Conservation (phyloP, 371 early-diverging fungal genomes). For the Massospora cicadina region DNA sequence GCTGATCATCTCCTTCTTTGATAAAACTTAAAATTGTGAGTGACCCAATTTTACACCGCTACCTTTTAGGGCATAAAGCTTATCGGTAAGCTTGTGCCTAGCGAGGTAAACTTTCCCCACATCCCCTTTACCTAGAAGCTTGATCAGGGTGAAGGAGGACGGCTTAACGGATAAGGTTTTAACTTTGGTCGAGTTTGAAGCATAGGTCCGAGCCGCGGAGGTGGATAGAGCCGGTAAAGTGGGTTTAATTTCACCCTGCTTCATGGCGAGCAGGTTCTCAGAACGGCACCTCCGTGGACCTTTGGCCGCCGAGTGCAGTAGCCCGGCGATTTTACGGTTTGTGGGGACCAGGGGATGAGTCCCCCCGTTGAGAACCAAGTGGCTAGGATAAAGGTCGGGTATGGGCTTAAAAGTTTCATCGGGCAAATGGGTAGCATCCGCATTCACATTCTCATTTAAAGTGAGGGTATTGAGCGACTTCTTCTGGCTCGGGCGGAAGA, state of each 20-base stretch:
- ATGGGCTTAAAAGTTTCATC: not conserved
- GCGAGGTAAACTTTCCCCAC: constrained; percentile 94
- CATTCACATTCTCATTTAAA: not conserved
- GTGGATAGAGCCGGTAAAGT: constrained; percentile 13
- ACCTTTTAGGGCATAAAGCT: constrained; percentile 88
- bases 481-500: constrained; percentile 8
- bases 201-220: constrained; percentile 33
- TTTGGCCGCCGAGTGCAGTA: constrained; percentile 6
- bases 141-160: constrained; percentile 60
- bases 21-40: constrained; percentile 35
- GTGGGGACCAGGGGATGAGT: not conserved
- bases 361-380: not conserved
- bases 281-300: constrained; percentile 6
- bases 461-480: not conserved
- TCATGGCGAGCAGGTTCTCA: constrained; percentile 12
- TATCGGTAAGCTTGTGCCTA: constrained; percentile 61
- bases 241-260: constrained; percentile 13
- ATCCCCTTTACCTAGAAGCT: constrained; percentile 86
- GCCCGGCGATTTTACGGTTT: not conserved
- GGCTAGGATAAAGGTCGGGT: not conserved
- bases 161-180: constrained; percentile 63
- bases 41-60: constrained; percentile 9
- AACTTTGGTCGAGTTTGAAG: constrained; percentile 60
- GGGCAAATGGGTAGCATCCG: not conserved
- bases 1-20: constrained; percentile 88